Evolutionary conservation across 352 stramenopile species (phyloP).

Genomic region (Phytophthora capsici): DNA sequence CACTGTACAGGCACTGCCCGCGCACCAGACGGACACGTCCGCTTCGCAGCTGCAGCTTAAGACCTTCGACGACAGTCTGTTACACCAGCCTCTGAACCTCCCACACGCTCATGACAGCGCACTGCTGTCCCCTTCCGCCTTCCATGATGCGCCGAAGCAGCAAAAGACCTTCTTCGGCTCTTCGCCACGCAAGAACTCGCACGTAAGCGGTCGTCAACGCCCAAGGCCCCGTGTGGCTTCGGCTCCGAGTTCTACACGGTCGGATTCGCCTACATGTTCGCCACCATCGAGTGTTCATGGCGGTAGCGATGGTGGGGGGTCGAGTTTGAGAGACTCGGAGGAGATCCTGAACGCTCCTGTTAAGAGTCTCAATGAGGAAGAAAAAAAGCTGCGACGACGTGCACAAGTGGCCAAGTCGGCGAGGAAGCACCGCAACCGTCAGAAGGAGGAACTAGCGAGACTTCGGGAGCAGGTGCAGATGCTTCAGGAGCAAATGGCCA

Average conservation of each 20-base stretch:
- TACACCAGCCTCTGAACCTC: slow-evolving; percentile 37
- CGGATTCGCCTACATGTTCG: slow-evolving; percentile 50
- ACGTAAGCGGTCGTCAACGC: slow-evolving; percentile 5
- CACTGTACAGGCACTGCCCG: slow-evolving; percentile 56
- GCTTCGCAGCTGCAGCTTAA: slow-evolving; percentile 25
- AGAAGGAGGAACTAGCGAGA: slow-evolving; percentile 80
- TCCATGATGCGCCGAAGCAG: slow-evolving; percentile 19
- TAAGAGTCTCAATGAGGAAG: slow-evolving; percentile 83
- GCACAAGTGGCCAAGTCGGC: slow-evolving; percentile 85
- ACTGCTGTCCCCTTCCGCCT: slow-evolving; percentile 26
- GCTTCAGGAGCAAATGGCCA: slow-evolving; percentile 82
- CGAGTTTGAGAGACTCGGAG: slow-evolving; percentile 60
- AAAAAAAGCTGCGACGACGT: slow-evolving; percentile 82
- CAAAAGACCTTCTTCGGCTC: slow-evolving; percentile 28
- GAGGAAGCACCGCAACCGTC: slow-evolving; percentile 82
- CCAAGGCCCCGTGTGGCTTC: slow-evolving; percentile 11
- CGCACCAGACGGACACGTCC: slow-evolving; percentile 29
- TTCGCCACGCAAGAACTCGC: slow-evolving; percentile 12
- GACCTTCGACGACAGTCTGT: slow-evolving; percentile 15
- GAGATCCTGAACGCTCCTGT: slow-evolving; percentile 83
- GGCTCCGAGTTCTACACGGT: slow-evolving; percentile 28
- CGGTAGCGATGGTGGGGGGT: slow-evolving; percentile 35
- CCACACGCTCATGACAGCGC: slow-evolving; percentile 20
- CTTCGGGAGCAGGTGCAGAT: slow-evolving; percentile 77
- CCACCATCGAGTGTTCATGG: slow-evolving; percentile 49